A percentile compares a stretch with the other conserved stretches of the same genome.
Evolutionary conservation across 2,329 filamentous ascomycete genomes (phyloP).

Genomic region (Sordariomycetes sp.): DNA sequence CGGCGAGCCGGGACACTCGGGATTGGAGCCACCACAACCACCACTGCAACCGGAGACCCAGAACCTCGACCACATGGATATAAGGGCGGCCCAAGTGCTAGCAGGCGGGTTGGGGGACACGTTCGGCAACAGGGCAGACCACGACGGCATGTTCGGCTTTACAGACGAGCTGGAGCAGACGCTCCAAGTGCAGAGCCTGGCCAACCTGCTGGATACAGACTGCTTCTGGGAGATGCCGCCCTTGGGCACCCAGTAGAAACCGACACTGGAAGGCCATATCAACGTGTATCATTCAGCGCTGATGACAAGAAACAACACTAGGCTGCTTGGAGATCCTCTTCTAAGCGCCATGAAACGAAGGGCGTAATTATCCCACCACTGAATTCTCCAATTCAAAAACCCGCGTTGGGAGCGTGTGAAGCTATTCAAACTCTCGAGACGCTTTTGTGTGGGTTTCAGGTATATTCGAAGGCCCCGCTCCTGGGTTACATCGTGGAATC

Average conservation of each 20-base stretch:
- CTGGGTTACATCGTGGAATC: not conserved
- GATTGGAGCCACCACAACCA: not conserved
- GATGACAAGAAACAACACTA: too few relatives aligned
- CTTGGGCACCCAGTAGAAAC: not conserved
- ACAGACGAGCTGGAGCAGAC: slow-evolving; percentile 4
- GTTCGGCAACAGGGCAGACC: not conserved
- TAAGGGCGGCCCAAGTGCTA: not conserved
- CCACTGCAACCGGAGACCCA: not conserved
- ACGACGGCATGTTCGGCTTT: not conserved
- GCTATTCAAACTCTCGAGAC: not conserved
- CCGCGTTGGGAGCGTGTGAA: not conserved
- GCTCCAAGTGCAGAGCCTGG: slow-evolving; percentile 9
- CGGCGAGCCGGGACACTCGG: not conserved
- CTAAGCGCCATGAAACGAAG: not conserved
- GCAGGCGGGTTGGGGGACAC: not conserved
- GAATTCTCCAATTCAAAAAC: not conserved
- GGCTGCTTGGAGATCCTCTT: too few relatives aligned
- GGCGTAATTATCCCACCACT: not conserved
- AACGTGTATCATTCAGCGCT: too few relatives aligned
- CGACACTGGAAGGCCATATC: too few relatives aligned
- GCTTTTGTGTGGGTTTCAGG: not conserved
- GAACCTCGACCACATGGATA: not conserved
- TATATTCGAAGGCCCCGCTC: not conserved
- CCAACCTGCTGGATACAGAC: slow-evolving; percentile 8
- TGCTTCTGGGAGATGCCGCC: slow-evolving; percentile 7